Evolutionary conservation across 1,284 basidiomycete species (phyloP).

Genomic region (Ustilago shanxiensis): DNA sequence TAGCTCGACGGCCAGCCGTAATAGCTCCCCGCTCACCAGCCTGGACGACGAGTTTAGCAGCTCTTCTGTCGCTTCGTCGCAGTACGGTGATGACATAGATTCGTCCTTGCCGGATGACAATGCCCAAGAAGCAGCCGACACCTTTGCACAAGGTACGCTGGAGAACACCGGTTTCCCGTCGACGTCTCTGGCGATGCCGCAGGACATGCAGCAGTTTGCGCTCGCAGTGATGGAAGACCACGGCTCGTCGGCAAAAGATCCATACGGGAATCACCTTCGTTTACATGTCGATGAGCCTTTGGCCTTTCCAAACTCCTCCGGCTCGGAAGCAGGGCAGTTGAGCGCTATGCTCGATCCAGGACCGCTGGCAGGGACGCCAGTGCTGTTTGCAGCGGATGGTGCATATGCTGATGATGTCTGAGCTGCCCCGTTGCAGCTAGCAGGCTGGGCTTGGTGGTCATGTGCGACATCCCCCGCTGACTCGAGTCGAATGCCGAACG

Average conservation of each 20-base stretch:
- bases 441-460: not conserved
- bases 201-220: constrained; percentile 41
- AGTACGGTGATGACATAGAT: not conserved
- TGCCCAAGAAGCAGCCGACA: constrained; percentile 6
- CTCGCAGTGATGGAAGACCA: constrained; percentile 21
- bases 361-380: constrained; percentile 4
- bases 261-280: constrained; percentile 1
- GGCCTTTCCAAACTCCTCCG: constrained; percentile 9
- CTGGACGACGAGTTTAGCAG: constrained; percentile 4
- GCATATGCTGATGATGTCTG: constrained; percentile 2
- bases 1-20: constrained; percentile 8
- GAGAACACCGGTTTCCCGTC: not conserved
- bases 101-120: not conserved
- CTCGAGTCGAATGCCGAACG: not conserved
- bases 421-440: not conserved
- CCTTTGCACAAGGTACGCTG: not conserved
- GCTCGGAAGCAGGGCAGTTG: constrained; percentile 19
- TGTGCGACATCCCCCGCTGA: not conserved
- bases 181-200: constrained; percentile 13
- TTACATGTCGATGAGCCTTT: constrained; percentile 5
- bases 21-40: constrained; percentile 30
- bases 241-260: constrained; percentile 3
- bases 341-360: constrained; percentile 10
- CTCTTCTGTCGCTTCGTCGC: constrained; percentile 16
- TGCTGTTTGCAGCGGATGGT: constrained; percentile 8